Evolutionary conservation across 345 rosid genomes (phyloP).

Genomic region (Murraya paniculata): DNA sequence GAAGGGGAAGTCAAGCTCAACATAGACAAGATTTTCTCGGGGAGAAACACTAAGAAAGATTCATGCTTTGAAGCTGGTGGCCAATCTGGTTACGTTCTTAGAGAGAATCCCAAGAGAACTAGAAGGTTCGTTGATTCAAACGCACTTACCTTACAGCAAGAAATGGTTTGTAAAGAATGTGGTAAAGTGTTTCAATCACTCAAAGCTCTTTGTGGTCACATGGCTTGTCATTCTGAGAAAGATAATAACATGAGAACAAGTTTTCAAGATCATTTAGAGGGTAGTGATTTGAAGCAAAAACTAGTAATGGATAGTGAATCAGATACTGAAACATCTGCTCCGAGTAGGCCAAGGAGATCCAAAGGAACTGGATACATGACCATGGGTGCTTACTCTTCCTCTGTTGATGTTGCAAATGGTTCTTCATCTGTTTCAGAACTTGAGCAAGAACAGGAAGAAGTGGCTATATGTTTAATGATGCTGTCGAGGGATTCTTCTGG

Average conservation of each 20-base stretch:
- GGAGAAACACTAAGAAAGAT: slow-evolving; percentile 22
- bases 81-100: slow-evolving; percentile 56
- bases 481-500: slow-evolving; percentile 70
- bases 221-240: slow-evolving; percentile 82
- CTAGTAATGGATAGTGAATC: slow-evolving; percentile 54
- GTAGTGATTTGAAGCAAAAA: slow-evolving; percentile 35
- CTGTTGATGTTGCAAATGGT: slow-evolving; percentile 34
- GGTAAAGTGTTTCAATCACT: slow-evolving; percentile 78
- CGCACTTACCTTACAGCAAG: slow-evolving; percentile 27
- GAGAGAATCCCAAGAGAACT: slow-evolving; percentile 70
- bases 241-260: slow-evolving; percentile 33
- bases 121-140: slow-evolving; percentile 52
- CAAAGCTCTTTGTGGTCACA: slow-evolving; percentile 93
- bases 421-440: slow-evolving; percentile 60
- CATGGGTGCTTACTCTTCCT: slow-evolving; percentile 32
- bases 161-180: slow-evolving; percentile 68
- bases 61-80: slow-evolving; percentile 41
- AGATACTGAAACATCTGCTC: slow-evolving; percentile 67
- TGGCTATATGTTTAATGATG: slow-evolving; percentile 82
- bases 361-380: slow-evolving; percentile 45
- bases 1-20: slow-evolving; percentile 34
- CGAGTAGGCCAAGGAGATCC: slow-evolving; percentile 63
- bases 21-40: slow-evolving; percentile 23
- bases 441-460: slow-evolving; percentile 76
- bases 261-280: slow-evolving; percentile 30